A percentile compares a stretch with the other conserved stretches of the same genome.
These are phyloP conservation scores for Cladochytrium replicatum DNA, from an alignment of 192 early-diverging fungal species.

Conservation along the genomic window DNA sequence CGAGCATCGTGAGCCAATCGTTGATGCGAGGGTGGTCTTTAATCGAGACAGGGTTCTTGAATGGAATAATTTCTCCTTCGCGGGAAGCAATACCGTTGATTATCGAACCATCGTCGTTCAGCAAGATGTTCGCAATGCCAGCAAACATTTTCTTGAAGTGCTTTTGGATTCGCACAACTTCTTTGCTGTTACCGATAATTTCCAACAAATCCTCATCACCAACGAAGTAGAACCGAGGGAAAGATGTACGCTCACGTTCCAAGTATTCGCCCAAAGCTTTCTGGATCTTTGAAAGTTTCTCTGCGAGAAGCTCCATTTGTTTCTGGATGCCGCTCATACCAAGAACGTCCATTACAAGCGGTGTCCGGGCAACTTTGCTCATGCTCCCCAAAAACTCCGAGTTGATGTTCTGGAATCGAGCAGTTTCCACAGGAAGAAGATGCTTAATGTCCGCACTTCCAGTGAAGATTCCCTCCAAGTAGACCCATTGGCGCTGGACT, in stretches of 20 bases:
- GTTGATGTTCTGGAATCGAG: conserved; percentile 94
- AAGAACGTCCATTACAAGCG: conserved; percentile 91
- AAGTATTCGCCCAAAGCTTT: conserved; percentile 98
- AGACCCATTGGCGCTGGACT: conserved; percentile 99
- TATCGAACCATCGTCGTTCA: conserved; percentile 63
- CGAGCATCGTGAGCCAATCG: conserved; percentile 91
- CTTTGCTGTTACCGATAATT: conserved; percentile 97
- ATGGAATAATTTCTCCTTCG: conserved; percentile 82
- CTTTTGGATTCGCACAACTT: conserved; percentile 90
- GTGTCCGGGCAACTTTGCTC: conserved; percentile 99
- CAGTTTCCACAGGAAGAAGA: conserved; percentile 86
- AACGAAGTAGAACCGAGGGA: conserved; percentile 99
- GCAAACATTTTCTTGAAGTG: conserved; percentile 99
- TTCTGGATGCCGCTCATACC: conserved; percentile 90
- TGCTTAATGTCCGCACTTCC: conserved; percentile 96
- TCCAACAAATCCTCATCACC: conserved; percentile 99
- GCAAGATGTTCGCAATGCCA: conserved; percentile 73
- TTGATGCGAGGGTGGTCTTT: conserved; percentile 85
- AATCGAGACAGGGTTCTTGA: conserved; percentile 70
- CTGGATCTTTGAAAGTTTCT: conserved; percentile 90
- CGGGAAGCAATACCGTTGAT: conserved; percentile 81
- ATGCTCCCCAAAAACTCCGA: conserved; percentile 95
- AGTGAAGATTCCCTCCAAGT: conserved; percentile 97
- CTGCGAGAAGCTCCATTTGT: conserved; percentile 86
- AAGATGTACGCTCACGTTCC: conserved; percentile 90